Base-by-base conservation (phyloP, 2,329 filamentous ascomycete genomes). In the Exophiala aquamarina region DNA sequence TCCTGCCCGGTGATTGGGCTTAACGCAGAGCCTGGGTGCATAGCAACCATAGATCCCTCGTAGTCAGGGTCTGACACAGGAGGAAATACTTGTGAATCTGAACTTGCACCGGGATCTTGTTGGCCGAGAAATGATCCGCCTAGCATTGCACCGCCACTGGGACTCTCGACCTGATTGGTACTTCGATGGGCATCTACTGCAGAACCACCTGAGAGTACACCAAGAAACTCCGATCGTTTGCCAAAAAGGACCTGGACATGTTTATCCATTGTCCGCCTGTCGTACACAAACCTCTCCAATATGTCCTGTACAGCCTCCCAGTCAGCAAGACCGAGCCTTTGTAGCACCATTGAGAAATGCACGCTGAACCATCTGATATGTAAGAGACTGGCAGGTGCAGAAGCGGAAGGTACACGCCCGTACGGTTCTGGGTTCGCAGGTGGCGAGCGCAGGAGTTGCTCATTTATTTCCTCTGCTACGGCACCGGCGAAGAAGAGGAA, bases 341-440 rank as follows among this genome's bases (percentile, higher is more conserved):
- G 36, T 17, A 44, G 32, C n/a, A 50, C 32, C 47, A 50, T 50
- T 3, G 41, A 34, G 36, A 50, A 46, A 28, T 50, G 47, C n/a
- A 46, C 42, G 33, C 42, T 41, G 36, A 50, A 50, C 47, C 47
- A 50, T 21, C 41, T 43, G 9, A 29, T 36, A n/a, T 50, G 36
- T 19, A 50, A 34, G 17, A 50, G 31, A 41, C 41, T 36, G 3
- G 41, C 41, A 14, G 40, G 34, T 31, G 40, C 37, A 3, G 17
- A 21, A 3, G 37, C 13, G 11, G 47, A 36, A 3, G 42, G 46
- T 26, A 26, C 11, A 6, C 6, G 6, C 11, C 6, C 23, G 11
- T 26, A 26, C 11, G 6, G 23, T 6, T n/a, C 32, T 7, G 32
- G 8, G 6, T 14, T 20, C 33, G 21, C 9, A 49, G 43, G 29